Percentiles rank a stretch among this genome's conserved stretches.
Evolutionary conservation across 257 asterid genomes (phyloP).

Genomic region (Nicotiana noctiflora): DNA sequence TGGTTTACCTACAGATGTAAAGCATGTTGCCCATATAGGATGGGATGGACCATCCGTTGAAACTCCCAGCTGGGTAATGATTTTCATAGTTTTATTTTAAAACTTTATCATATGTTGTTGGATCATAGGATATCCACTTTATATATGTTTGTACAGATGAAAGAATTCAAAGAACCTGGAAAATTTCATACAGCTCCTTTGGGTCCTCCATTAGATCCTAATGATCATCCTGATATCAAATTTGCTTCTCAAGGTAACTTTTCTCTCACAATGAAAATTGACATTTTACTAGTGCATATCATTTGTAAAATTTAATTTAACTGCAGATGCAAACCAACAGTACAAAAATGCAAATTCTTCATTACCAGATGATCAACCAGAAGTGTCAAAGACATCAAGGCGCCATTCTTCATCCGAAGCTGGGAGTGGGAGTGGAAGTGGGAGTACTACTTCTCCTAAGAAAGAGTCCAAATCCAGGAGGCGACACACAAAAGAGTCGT

Average conservation of each 20-base stretch:
- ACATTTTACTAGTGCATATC: no score
- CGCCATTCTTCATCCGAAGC: conserved; percentile 20
- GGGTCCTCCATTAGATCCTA: conserved; percentile 1
- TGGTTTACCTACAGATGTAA: conserved; percentile 60
- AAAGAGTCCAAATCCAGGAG: conserved; percentile 31
- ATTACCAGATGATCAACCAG: conserved; percentile 22
- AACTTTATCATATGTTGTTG: not conserved
- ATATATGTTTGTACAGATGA: conserved; percentile 10
- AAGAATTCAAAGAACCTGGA: conserved; percentile 13
- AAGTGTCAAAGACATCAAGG: conserved; percentile 34
- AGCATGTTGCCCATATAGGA: conserved; percentile 59
- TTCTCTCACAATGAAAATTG: not conserved
- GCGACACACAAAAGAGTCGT: conserved; percentile 35
- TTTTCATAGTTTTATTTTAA: not conserved
- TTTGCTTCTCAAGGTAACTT: conserved; percentile 6
- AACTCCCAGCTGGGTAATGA: conserved; percentile 17
- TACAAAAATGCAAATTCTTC: conserved; percentile 20
- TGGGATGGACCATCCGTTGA: conserved; percentile 38
- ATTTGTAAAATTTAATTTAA: not conserved
- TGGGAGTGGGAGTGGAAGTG: no score
- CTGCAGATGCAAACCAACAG: conserved; percentile 23
- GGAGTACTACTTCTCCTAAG: conserved; percentile 26
- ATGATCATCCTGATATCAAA: conserved; percentile 1
- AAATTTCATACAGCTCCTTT: conserved; percentile 12
- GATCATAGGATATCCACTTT: no score